phyloP scores from a whole-genome alignment of 805 yeast genomes.

The Zygoascus bituminiphila region DNA sequence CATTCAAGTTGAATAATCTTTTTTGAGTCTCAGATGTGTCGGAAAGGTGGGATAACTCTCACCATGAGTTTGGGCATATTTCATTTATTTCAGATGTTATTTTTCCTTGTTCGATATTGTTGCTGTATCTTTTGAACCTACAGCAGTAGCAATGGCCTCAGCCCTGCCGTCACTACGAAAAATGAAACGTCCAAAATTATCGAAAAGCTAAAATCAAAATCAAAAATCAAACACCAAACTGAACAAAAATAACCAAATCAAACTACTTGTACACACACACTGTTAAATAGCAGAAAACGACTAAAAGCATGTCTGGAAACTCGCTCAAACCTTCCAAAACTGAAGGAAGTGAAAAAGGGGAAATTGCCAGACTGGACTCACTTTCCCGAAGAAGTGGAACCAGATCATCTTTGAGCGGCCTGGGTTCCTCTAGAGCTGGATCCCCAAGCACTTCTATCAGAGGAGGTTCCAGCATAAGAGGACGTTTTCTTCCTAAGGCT shows the following conservation, averaged over 20 bases:
- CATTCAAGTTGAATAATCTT: no score
- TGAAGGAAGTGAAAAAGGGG: conserved; percentile 1
- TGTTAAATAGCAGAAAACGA: no score
- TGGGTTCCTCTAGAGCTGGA: background rate
- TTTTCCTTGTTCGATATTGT: no score
- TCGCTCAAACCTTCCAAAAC: background rate
- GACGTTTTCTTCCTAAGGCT: conserved; percentile 74
- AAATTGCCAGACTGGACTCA: conserved; percentile 14
- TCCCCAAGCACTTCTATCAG: background rate
- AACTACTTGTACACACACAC: background rate
- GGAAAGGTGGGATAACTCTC: no score
- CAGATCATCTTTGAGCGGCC: conserved; percentile 3
- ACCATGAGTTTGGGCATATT: no score
- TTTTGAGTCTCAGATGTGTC: no score
- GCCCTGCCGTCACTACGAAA: no score
- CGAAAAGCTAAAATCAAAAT: background rate
- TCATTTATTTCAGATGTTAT: no score
- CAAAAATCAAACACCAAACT: background rate
- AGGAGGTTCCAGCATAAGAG: conserved; percentile 8
- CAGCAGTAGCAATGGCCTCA: no score
- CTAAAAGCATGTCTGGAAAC: background rate
- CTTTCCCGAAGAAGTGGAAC: conserved; percentile 11
- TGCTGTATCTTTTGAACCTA: no score
- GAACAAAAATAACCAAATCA: background rate
- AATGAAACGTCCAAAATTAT: background rate